Evolutionary conservation across 495 filamentous ascomycete species (phyloP).

Genomic region (Penicillium turbatum): DNA sequence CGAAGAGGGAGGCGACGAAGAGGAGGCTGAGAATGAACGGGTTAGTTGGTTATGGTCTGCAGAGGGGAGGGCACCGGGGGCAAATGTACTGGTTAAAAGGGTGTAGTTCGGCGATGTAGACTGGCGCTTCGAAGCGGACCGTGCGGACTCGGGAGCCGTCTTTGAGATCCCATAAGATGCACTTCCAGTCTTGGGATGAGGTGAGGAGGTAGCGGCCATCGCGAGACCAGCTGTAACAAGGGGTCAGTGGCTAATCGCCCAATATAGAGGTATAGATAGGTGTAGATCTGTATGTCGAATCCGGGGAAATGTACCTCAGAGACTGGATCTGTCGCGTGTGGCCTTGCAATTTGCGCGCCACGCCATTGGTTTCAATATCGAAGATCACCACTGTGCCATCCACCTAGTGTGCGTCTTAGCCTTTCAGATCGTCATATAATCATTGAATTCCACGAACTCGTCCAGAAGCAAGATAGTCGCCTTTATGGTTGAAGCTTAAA

Average conservation of each 20-base stretch:
- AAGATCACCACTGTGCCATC: conserved; percentile 95
- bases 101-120: conserved; percentile 93
- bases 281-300: not conserved
- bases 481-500: conserved; percentile 87
- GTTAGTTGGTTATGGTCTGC: conserved; percentile 4
- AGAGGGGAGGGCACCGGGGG: not conserved
- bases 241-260: conserved; percentile 10
- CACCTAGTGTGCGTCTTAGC: conserved; percentile 40
- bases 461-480: conserved; percentile 90
- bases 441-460: conserved; percentile 50
- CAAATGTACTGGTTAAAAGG: conserved; percentile 85
- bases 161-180: conserved; percentile 87
- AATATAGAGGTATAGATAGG: too few species aligned
- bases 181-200: conserved; percentile 92
- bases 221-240: conserved; percentile 72
- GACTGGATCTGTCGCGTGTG: conserved; percentile 89
- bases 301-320: conserved; percentile 47
- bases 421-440: not conserved
- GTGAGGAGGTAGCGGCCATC: conserved; percentile 91
- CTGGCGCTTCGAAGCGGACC: conserved; percentile 82
- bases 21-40: conserved; percentile 50
- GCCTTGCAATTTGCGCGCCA: conserved; percentile 86
- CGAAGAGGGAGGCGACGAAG: conserved; percentile 86
- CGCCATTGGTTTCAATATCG: conserved; percentile 93
- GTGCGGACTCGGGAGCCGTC: conserved; percentile 64